Evolutionary conservation across 2,329 filamentous ascomycete species (phyloP).

Genomic region (Verticillium tricorpus): DNA sequence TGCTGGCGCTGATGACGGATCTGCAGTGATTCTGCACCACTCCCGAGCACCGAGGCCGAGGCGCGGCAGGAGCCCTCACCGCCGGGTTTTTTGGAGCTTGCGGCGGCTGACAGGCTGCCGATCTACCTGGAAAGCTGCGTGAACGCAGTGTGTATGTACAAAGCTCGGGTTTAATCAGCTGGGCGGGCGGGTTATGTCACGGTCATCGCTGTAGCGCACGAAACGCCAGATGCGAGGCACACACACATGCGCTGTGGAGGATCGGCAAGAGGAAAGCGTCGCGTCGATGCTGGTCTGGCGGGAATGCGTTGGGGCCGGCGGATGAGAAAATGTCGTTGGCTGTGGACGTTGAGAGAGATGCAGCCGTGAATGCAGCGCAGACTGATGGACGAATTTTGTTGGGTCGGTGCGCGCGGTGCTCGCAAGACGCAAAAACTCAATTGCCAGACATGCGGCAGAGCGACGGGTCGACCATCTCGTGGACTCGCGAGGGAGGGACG

Average conservation of each 20-base stretch:
- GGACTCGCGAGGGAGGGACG: not conserved
- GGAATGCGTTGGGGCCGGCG: constrained; percentile 9
- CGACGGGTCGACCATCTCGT: not conserved
- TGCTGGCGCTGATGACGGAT: too few species aligned
- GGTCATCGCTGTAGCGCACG: too few species aligned
- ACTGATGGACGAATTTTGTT: too few species aligned
- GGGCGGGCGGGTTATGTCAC: too few species aligned
- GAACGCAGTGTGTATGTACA: constrained; percentile 32
- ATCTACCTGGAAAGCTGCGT: constrained; percentile 34
- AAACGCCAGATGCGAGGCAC: too few species aligned
- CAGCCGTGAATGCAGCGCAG: too few species aligned
- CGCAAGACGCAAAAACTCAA: not conserved
- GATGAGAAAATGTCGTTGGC: not conserved
- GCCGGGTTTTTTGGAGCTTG: constrained; percentile 25
- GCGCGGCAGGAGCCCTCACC: constrained; percentile 29
- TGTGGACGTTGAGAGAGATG: not conserved
- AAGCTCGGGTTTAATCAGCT: constrained; percentile 19
- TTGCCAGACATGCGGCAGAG: not conserved
- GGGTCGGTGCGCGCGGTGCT: not conserved
- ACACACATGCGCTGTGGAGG: constrained; percentile 13
- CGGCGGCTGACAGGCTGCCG: constrained; percentile 23
- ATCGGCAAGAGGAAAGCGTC: constrained; percentile 36
- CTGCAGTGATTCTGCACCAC: constrained; percentile 23
- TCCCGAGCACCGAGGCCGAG: constrained; percentile 26
- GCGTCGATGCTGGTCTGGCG: constrained; percentile 31